phyloP scores from a whole-genome alignment of 805 yeast genomes.

The Saturnispora zaruensis region DNA sequence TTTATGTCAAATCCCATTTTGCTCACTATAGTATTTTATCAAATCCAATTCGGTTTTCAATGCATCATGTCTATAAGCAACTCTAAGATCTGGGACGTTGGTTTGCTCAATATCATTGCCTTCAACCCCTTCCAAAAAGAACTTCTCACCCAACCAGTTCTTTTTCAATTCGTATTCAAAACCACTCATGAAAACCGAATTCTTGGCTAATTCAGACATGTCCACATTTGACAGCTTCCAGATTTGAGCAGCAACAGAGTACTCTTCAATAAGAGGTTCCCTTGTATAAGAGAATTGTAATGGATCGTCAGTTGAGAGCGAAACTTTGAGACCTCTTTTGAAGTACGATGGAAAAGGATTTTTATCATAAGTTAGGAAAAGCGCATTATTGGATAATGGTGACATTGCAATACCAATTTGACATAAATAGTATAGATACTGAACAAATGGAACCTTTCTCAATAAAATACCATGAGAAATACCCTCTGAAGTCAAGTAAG shows the following conservation, averaged over 20 bases:
- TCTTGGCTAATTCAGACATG: constrained; percentile 93
- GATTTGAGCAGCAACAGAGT: constrained; percentile 96
- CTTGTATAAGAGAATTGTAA: constrained; percentile 93
- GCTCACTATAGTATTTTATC: constrained; percentile 45
- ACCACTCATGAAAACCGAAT: constrained; percentile 90
- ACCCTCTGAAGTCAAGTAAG: constrained; percentile 83
- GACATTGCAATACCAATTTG: constrained; percentile 98
- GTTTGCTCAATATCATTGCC: constrained; percentile 91
- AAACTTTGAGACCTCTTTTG: constrained; percentile 88
- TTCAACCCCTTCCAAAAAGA: constrained; percentile 47
- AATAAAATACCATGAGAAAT: constrained; percentile 92
- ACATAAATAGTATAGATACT: constrained; percentile 84
- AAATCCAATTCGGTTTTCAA: constrained; percentile 61
- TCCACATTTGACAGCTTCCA: constrained; percentile 91
- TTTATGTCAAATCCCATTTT: background rate
- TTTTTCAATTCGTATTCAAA: constrained; percentile 79
- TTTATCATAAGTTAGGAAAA: constrained; percentile 91
- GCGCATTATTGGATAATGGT: constrained; percentile 92
- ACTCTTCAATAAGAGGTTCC: constrained; percentile 95
- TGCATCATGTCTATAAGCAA: constrained; percentile 78
- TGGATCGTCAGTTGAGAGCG: constrained; percentile 95
- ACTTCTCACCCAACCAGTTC: constrained; percentile 85
- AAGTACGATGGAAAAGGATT: constrained; percentile 91
- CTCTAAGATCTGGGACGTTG: constrained; percentile 86
- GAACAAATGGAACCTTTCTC: constrained; percentile 91